These are phyloP conservation scores for Penicillium frequentans DNA, from an alignment of 2,329 filamentous ascomycete genomes.

Conservation along the genomic window DNA sequence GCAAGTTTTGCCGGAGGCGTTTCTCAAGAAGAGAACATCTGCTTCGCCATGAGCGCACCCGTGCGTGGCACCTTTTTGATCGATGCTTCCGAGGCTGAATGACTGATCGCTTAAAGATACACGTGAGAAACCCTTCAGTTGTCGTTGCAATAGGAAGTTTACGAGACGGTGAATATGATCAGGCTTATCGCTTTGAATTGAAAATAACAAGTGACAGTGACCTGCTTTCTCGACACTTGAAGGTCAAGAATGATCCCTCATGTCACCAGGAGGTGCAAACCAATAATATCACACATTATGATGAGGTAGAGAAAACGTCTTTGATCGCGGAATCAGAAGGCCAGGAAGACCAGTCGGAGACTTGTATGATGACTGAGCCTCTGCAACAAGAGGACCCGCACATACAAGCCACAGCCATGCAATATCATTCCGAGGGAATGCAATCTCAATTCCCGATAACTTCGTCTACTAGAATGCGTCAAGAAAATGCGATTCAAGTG, in stretches of 20 bases:
- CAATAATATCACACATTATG: neutral
- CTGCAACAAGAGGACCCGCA: neutral
- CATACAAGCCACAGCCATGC: neutral
- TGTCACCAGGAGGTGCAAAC: neutral
- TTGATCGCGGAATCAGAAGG: neutral
- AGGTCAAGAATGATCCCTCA: neutral
- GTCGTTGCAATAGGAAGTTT: neutral
- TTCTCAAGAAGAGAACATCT: conserved; percentile 1
- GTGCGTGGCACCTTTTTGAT: neutral
- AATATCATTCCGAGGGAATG: neutral
- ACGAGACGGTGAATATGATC: conserved; percentile 1
- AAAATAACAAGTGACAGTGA: neutral
- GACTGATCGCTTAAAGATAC: neutral
- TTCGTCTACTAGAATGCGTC: neutral
- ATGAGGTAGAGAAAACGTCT: neutral
- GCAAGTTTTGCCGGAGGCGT: conserved; percentile 1
- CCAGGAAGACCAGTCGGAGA: neutral
- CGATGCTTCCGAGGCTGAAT: neutral
- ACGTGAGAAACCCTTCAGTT: neutral
- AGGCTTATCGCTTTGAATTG: neutral
- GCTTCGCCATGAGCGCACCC: conserved; percentile 1
- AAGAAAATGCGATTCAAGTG: neutral
- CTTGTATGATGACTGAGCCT: neutral
- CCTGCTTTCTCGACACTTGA: neutral
- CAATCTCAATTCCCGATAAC: neutral